Base-by-base conservation (phyloP, 1,284 basidiomycete species). In the Anthracocystis setariae region DNA sequence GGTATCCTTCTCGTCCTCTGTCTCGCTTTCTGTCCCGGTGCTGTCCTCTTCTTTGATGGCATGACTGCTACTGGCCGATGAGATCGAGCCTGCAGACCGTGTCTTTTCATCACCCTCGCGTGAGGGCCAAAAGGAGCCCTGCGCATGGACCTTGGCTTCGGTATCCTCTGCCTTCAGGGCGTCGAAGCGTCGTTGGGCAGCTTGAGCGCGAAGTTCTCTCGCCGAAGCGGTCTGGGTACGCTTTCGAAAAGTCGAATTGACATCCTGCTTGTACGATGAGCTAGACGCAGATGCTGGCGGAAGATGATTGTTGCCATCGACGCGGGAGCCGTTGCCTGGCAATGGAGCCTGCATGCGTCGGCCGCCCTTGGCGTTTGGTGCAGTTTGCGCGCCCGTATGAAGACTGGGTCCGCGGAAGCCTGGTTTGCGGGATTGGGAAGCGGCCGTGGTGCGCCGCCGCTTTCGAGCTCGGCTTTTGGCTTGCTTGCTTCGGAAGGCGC, bases 221-320 rank as follows among this genome's bases (percentile, higher is more conserved):
- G 69, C 69, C 13, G 54, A 49, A 3, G 53, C 51, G 35, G 58
- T 65, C 25, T 70, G 62, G 3, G 70, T 63, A 0, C 69, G 58
- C 35, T 74, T 78, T 23, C 76, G 68, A 38, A 78, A 78, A 1
- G 74, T 76, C 9, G 74, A 76, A 48, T 78, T 76, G 7, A 48
- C 40, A 45, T 78, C 76, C n/a, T 48, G n/a, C 35, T 64, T 74
- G 57, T 78, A 78, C 0, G 53, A 43, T 10, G 60, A 27, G 33
- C 37, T 53, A 27, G 39, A 45, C 1, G 67, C 68, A 4, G 65
- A 59, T 20, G 76, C 76, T 23, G 35, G 62, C 3, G 72, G 74
- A 2, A 76, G 3, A 32, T 62, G 57, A 52, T 78, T 68, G 39
- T 53, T 47, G 5, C 63, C 68, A 46, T 78, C 76, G 25, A 78